phyloP scores from a whole-genome alignment of 1,284 basidiomycete species.

The Somion occarium region DNA sequence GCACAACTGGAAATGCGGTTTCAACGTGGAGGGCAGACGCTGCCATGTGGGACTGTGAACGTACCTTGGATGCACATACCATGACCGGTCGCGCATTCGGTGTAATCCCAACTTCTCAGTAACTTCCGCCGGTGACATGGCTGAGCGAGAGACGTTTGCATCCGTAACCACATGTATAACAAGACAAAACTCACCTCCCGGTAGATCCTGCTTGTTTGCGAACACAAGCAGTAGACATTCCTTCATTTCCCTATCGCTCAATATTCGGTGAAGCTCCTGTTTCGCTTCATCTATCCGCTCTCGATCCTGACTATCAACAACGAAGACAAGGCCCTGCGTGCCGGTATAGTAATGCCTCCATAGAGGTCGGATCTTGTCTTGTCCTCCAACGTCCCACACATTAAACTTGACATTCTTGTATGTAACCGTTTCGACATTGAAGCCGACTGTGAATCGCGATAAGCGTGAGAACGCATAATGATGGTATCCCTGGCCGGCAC shows the following conservation, averaged over 20 bases:
- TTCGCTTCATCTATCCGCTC: constrained; percentile 97
- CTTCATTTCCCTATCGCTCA: constrained; percentile 98
- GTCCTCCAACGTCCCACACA: constrained; percentile 99
- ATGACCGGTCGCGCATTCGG: constrained; percentile 94
- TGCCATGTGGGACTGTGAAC: constrained; percentile 20
- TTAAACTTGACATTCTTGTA: constrained; percentile 99
- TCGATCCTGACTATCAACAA: constrained; percentile 87
- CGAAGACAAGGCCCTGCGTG: constrained; percentile 98
- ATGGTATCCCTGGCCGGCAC: too few relatives aligned
- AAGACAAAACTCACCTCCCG: constrained; percentile 67
- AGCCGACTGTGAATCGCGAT: constrained; percentile 60
- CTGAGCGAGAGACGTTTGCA: constrained; percentile 34
- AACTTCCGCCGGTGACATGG: constrained; percentile 98
- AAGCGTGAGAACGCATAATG: not conserved
- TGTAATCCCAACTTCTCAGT: constrained; percentile 97
- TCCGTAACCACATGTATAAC: too few relatives aligned
- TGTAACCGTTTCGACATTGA: constrained; percentile 99
- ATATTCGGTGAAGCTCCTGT: constrained; percentile 93
- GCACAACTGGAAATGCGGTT: constrained; percentile 60
- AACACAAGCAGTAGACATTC: constrained; percentile 96
- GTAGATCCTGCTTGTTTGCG: constrained; percentile 99
- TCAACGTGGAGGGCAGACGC: not conserved
- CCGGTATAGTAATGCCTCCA: constrained; percentile 99
- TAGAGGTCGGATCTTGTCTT: constrained; percentile 97
- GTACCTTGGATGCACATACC: constrained; percentile 98